Evolutionary conservation across 305 asterid genomes (phyloP).

Genomic region (Fraxinus dipetala): DNA sequence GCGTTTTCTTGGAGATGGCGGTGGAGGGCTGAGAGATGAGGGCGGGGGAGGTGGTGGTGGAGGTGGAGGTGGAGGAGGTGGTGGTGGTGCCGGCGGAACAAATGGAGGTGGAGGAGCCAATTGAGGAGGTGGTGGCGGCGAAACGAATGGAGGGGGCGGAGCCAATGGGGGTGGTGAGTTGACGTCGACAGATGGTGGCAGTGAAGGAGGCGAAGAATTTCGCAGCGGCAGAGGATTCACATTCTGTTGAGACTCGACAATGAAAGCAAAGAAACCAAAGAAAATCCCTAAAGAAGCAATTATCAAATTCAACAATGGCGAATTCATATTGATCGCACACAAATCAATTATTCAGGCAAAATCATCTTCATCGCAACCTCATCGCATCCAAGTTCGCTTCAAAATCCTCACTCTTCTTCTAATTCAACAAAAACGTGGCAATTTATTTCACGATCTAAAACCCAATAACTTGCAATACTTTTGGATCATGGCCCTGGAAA

Average conservation of each 20-base stretch:
- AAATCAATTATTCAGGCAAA: constrained; percentile 10
- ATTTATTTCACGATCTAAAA: not conserved
- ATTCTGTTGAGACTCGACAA: constrained; percentile 35
- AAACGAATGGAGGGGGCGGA: not conserved
- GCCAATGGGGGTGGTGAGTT: constrained; percentile 17
- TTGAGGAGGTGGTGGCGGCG: constrained; percentile 19
- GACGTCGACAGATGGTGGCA: constrained; percentile 20
- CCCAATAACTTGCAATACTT: not conserved
- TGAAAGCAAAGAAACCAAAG: constrained; percentile 23
- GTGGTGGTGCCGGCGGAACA: constrained; percentile 9
- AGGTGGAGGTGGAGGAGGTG: constrained; percentile 7
- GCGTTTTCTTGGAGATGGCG: constrained; percentile 36
- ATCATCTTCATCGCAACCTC: constrained; percentile 18
- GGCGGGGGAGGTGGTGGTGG: constrained; percentile 10
- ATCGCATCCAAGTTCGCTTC: constrained; percentile 32
- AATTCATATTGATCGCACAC: constrained; percentile 29
- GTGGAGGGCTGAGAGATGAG: constrained; percentile 6
- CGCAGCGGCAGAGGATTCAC: constrained; percentile 29
- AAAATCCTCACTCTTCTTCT: constrained; percentile 4
- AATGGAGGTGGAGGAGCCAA: constrained; percentile 13
- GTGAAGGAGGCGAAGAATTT: constrained; percentile 24
- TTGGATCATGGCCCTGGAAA: constrained; percentile 6
- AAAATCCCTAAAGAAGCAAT: constrained; percentile 13
- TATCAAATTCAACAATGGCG: constrained; percentile 29
- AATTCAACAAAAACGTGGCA: not conserved